Evolutionary conservation across 192 early-diverging fungal genomes (phyloP).

Genomic region (Funneliformis mosseae): DNA sequence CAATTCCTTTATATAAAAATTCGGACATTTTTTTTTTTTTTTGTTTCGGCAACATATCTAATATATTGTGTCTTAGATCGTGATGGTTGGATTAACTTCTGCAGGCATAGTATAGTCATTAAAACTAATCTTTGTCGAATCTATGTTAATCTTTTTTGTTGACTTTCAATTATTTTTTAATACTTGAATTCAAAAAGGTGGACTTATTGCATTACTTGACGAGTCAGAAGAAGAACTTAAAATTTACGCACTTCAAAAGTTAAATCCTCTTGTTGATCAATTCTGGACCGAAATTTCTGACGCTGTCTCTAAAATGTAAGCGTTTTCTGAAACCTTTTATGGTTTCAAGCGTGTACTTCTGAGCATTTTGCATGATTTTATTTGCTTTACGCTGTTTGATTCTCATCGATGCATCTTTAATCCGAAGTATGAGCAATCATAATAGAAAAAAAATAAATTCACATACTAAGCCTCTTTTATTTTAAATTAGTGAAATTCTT

Average conservation of each 20-base stretch:
- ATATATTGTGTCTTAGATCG: neutral
- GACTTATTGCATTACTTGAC: conserved; percentile 92
- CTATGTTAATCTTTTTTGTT: too few relatives aligned
- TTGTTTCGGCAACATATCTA: neutral
- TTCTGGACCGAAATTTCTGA: conserved; percentile 99
- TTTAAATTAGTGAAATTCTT: conserved; percentile 82
- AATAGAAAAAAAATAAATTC: neutral
- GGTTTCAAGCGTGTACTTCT: neutral
- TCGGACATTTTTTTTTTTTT: neutral
- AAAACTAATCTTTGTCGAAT: neutral
- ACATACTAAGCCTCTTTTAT: neutral
- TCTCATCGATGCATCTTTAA: neutral
- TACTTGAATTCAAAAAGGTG: conserved; percentile 54
- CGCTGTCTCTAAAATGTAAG: conserved; percentile 85
- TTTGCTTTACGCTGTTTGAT: neutral
- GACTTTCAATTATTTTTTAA: neutral
- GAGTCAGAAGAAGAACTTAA: conserved; percentile 90
- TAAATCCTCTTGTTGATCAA: conserved; percentile 85
- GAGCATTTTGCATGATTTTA: neutral
- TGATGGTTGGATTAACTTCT: conserved; percentile 50
- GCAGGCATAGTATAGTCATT: conserved; percentile 33
- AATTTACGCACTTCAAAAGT: conserved; percentile 89
- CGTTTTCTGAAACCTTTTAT: neutral
- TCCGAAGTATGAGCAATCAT: too few relatives aligned
- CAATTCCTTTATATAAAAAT: too few relatives aligned